phyloP scores from a whole-genome alignment of 129 eudicot genomes.

The Helichrysum umbraculigerum region DNA sequence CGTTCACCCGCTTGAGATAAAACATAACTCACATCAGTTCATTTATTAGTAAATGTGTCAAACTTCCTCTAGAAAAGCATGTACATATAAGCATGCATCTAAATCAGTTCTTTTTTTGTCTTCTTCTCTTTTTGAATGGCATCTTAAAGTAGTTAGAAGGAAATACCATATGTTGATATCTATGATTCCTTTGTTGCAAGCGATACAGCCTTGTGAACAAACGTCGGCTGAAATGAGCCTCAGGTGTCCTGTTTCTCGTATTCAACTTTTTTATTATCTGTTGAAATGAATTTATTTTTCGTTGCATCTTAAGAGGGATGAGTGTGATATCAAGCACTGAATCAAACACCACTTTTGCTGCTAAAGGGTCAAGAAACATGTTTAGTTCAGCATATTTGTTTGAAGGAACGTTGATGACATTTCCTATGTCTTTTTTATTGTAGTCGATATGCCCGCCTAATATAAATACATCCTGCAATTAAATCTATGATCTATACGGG shows the following conservation, averaged over 20 bases:
- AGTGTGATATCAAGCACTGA: conserved; percentile 58
- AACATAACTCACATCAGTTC: background rate
- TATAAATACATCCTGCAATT: conserved; percentile 63
- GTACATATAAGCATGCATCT: background rate
- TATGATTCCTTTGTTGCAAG: conserved; percentile 41
- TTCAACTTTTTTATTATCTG: conserved; percentile 36
- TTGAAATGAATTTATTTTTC: conserved; percentile 41
- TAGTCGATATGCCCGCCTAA: conserved; percentile 68
- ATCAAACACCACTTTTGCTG: conserved; percentile 67
- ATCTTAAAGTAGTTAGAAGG: background rate
- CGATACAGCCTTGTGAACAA: conserved; percentile 44
- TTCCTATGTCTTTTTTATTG: conserved; percentile 42
- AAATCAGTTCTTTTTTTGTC: too few species aligned
- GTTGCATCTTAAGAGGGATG: conserved; percentile 58
- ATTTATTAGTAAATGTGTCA: background rate
- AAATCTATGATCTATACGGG: conserved; percentile 8
- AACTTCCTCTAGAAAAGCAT: background rate
- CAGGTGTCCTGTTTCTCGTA: conserved; percentile 48
- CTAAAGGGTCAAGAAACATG: conserved; percentile 80
- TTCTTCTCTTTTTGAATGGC: too few species aligned
- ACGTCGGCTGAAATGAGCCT: conserved; percentile 47
- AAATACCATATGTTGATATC: conserved; percentile 72
- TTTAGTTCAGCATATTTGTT: conserved; percentile 70
- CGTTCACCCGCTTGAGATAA: background rate
- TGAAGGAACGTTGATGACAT: conserved; percentile 62